These are phyloP conservation scores for Manihot esculenta DNA, from an alignment of 441 rosid genomes.

Conservation along the genomic window DNA sequence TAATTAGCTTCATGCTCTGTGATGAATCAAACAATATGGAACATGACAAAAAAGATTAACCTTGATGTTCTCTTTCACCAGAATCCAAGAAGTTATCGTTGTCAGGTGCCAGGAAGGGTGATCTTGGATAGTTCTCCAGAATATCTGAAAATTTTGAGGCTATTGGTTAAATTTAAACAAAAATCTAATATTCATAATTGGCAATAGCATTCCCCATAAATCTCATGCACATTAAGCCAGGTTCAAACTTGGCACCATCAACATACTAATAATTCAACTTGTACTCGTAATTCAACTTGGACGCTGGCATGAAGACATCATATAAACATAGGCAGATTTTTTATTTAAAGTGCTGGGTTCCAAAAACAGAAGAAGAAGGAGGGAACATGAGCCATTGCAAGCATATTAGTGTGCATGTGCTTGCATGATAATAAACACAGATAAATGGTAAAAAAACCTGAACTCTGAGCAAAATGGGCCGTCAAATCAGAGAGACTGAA, in stretches of 20 bases:
- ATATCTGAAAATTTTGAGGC: conserved; percentile 5
- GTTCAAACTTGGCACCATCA: neutral
- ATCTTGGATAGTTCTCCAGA: conserved; percentile 72
- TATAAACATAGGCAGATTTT: neutral
- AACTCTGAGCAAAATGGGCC: conserved; percentile 84
- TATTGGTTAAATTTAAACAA: neutral
- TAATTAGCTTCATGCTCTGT: conserved; percentile 21
- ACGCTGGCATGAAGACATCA: neutral
- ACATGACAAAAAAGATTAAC: conserved; percentile 32
- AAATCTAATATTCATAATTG: neutral
- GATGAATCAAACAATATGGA: neutral
- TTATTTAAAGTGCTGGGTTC: neutral
- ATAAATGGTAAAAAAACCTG: conserved; percentile 47
- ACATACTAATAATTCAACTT: neutral
- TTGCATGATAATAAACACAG: neutral
- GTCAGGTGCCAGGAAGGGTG: conserved; percentile 77
- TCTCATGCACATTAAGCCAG: neutral
- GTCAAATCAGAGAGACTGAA: conserved; percentile 95
- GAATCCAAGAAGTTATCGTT: conserved; percentile 68
- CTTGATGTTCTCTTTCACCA: conserved; percentile 83
- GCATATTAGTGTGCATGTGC: too few relatives aligned
- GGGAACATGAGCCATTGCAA: neutral
- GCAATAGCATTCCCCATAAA: neutral
- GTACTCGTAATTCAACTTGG: neutral
- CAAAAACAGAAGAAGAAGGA: neutral